A percentile compares a stretch with the other conserved stretches of the same genome.
phyloP scores from a whole-genome alignment of 768 basidiomycete genomes.

The Trametes elegans region DNA sequence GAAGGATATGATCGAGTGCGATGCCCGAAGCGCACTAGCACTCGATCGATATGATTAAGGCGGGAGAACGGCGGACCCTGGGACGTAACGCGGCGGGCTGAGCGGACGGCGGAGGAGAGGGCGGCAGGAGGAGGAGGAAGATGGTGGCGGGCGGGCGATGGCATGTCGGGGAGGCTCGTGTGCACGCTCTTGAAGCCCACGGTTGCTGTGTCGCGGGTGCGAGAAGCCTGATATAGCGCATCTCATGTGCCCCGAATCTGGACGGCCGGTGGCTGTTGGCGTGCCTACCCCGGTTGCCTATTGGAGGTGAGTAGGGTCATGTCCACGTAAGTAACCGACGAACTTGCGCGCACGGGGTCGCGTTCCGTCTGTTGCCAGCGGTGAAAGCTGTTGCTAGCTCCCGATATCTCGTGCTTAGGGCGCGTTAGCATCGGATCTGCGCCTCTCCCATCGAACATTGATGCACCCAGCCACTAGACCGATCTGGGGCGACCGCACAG shows the following conservation, averaged over 20 bases:
- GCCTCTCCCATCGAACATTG: constrained; percentile 5
- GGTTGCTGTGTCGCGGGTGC: constrained; percentile 9
- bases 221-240: constrained; percentile 6
- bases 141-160: background rate
- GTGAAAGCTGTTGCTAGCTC: background rate
- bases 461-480: constrained; percentile 1
- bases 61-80: no score
- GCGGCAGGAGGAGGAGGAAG: background rate
- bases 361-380: constrained; percentile 2
- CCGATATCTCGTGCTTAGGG: constrained; percentile 9
- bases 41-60: constrained; percentile 18
- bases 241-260: constrained; percentile 7
- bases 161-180: constrained; percentile 13
- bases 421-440: constrained; percentile 12
- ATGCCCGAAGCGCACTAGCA: constrained; percentile 1
- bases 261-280: constrained; percentile 5
- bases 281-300: constrained; percentile 10
- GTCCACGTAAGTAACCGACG: constrained; percentile 15
- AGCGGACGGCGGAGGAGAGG: background rate
- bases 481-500: background rate
- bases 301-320: constrained; percentile 17
- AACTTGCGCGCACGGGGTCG: constrained; percentile 1
- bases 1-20: constrained; percentile 4
- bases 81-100: background rate
- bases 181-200: constrained; percentile 4